A percentile compares a stretch with the other conserved stretches of the same genome.
phyloP scores from a whole-genome alignment of 148 eudicot genomes.

The Dysphania ambrosioides region DNA sequence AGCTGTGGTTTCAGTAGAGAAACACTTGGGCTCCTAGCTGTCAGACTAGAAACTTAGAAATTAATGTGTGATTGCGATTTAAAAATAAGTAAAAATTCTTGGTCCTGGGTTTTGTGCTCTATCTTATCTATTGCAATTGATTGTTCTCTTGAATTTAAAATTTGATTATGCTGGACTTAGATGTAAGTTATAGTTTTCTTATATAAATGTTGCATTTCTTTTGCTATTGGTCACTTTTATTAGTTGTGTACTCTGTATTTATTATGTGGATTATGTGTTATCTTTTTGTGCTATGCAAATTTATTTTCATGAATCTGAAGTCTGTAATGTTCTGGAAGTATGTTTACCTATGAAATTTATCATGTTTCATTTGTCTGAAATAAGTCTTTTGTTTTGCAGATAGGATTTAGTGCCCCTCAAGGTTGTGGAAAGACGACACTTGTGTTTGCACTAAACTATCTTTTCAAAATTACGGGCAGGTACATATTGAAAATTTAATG shows the following conservation, averaged over 20 bases:
- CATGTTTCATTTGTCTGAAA: slow-evolving; percentile 1
- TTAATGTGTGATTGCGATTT: too few relatives aligned
- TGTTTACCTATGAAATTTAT: neutral
- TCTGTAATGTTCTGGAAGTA: neutral
- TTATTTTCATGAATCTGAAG: neutral
- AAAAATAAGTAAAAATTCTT: too few relatives aligned
- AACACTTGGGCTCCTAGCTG: neutral
- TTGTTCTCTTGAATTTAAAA: neutral
- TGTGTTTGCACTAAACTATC: slow-evolving; percentile 79
- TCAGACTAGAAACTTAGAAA: neutral
- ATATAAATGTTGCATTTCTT: neutral
- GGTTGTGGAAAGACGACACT: slow-evolving; percentile 99
- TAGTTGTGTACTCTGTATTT: neutral
- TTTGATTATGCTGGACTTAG: neutral
- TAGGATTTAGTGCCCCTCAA: slow-evolving; percentile 98
- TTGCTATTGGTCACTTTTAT: neutral
- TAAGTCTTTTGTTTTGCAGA: slow-evolving; percentile 47
- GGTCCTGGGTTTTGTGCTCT: too few relatives aligned
- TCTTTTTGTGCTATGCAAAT: neutral
- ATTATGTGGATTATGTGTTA: neutral
- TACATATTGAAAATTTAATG: slow-evolving; percentile 38
- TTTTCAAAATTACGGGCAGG: slow-evolving; percentile 74
- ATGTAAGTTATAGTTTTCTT: neutral
- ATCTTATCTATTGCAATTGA: neutral
- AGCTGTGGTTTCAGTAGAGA: too few relatives aligned